Percentiles rank a stretch among this genome's conserved stretches.
phyloP scores from a whole-genome alignment of 2,329 filamentous ascomycete genomes.

The Gliomastix tumulicola region DNA sequence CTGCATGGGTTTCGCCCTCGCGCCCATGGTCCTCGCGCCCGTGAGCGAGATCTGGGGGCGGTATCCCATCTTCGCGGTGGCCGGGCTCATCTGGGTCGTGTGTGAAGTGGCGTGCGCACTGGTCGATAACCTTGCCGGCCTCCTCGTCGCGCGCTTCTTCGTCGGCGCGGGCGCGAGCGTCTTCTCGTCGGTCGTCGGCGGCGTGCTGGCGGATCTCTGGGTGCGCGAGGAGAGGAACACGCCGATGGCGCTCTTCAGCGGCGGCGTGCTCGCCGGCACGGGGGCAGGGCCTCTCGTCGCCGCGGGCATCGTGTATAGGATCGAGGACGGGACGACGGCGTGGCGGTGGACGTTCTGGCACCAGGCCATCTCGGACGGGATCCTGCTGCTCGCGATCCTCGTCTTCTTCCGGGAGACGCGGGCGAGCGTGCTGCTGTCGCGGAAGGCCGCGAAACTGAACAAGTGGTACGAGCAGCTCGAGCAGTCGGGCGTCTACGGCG shows the following conservation, averaged over 20 bases:
- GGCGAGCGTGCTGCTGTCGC: conserved; percentile 69
- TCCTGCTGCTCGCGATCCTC: conserved; percentile 54
- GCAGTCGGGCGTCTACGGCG: conserved; percentile 46
- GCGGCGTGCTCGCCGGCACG: conserved; percentile 69
- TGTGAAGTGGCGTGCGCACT: conserved; percentile 70
- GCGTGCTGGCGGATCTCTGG: conserved; percentile 83
- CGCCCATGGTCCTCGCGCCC: conserved; percentile 83
- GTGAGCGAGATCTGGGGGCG: conserved; percentile 86
- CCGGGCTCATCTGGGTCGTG: conserved; percentile 63
- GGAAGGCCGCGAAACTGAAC: conserved; percentile 69
- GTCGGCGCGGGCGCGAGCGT: conserved; percentile 69
- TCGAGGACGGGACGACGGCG: conserved; percentile 29
- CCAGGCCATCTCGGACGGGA: conserved; percentile 63
- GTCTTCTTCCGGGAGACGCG: conserved; percentile 76
- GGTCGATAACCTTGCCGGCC: conserved; percentile 61
- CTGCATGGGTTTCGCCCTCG: conserved; percentile 71
- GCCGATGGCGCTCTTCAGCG: conserved; percentile 86
- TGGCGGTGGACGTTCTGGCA: conserved; percentile 92
- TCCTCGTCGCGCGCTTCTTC: conserved; percentile 70
- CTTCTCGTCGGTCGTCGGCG: conserved; percentile 88
- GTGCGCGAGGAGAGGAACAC: conserved; percentile 72
- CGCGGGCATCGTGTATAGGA: conserved; percentile 57
- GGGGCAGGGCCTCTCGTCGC: conserved; percentile 69
- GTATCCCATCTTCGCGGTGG: conserved; percentile 70
- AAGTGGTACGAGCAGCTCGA: conserved; percentile 73